Base-by-base conservation (phyloP, 176 grass and related monocot genomes). In the Oryza nivara region DNA sequence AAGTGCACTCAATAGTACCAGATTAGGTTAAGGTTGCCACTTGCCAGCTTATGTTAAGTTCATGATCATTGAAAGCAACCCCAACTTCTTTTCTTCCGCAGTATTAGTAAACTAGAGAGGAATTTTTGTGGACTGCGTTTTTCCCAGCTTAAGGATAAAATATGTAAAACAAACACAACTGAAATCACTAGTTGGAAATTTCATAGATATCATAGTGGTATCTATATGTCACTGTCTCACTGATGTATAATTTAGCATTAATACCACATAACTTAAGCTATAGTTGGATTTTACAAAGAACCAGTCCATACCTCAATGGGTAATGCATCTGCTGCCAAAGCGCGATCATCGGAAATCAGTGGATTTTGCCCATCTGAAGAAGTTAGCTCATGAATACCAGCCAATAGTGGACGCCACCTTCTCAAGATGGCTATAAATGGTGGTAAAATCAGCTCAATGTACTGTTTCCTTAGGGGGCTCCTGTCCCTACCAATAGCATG, bases 331-430 rank as follows among this genome's bases (percentile, higher is more conserved):
- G 96, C 96, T 54, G 96, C 93, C 80, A 95, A 95, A 77, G 88
- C 87, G 73, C 93, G 91, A 82, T 98, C 93, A 92, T 98, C 96
- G 36, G 80, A 87, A 87, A 95, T 93, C 35, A 98, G 75, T 40
- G 96, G 96, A 70, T 95, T 98, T 89, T 93, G 89, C 38, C 96
- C 96, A 93, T 98, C 93, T 82, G 93, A 95, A 40, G 95, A 98
- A 75, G 96, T 98, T 82, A 98, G 93, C 66, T 98, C 96, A 84
- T 98, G 93, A 88, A 98, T 88, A 74, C 96, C 96, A 67, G 96
- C 96, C 87, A 98, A 86, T 83, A 98, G 93, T 2, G 96, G 91
- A 7, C 96, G 76, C 93, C 93, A 98, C 63, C 95, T 92, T 80
- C 93, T 89, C 66, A 98, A 89, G 82, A 95, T 95, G 38, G 96